Conservation (phyloP, 2,329 filamentous ascomycete genomes). For the Pseudopyrenochaeta lycopersici region DNA sequence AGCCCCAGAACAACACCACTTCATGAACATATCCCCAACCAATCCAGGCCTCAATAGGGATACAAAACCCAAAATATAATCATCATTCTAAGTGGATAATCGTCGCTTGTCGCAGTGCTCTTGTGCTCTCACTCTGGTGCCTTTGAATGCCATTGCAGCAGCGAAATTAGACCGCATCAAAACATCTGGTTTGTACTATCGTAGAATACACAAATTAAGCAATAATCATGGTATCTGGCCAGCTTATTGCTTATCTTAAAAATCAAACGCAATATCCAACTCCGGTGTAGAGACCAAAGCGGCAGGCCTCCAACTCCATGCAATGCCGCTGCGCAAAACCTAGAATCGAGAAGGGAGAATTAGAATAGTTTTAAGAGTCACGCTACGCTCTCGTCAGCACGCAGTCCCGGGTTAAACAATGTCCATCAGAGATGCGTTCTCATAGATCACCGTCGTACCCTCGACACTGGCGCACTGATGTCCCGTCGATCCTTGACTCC, state of each 20-base stretch:
- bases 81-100: no score
- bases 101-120: no score
- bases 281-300: constrained; percentile 7
- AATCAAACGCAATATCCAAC: constrained; percentile 15
- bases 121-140: no score
- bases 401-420: neutral
- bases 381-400: constrained; percentile 13
- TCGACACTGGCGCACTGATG: constrained; percentile 55
- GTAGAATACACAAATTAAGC: constrained; percentile 10
- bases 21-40: no score
- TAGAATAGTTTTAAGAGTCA: constrained; percentile 9
- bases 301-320: constrained; percentile 39
- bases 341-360: constrained; percentile 19
- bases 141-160: neutral
- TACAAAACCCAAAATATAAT: no score
- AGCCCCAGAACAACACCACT: neutral
- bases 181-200: neutral
- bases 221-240: constrained; percentile 37
- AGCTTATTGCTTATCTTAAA: constrained; percentile 15
- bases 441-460: constrained; percentile 29
- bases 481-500: constrained; percentile 58
- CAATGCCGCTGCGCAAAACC: constrained; percentile 42
- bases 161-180: neutral
- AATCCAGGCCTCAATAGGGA: no score
- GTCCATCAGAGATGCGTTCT: no score